Base-by-base conservation (phyloP, 306 rosid genomes). In the Malus sieversii region DNA sequence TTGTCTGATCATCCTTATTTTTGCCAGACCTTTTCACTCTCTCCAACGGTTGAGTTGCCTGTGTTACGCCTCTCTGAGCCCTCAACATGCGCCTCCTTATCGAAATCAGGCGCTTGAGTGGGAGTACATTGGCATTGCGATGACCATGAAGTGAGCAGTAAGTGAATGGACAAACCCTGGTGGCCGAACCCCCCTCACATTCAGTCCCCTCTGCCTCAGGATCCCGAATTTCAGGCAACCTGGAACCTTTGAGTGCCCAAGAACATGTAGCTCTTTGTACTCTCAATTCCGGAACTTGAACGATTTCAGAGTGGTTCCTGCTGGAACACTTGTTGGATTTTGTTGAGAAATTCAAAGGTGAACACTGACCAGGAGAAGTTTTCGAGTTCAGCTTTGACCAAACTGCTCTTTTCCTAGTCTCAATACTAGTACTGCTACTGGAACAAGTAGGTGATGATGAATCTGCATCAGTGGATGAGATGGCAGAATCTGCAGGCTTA, bases 111-210 rank as follows among this genome's bases (percentile, higher is more conserved):
- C 89, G 91, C 85, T 85, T 87, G 79, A 92, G 76, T 1, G 96
- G 89, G 79, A 93, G 93, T 62, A 71, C 57, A 78, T 66, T 79
- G 48, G 68, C 75, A 7, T 80, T 93, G 66, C 73, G 90, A 81
- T 87, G 96, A 10, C 97, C 93, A 64, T 95, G 99, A 71, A 95
- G 97, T 25, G 97, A 95, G 81, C 97, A 95, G 30, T 90, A 92
- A 60, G 84, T 79, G 71, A 88, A 95, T 8, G 89, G 82, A 82
- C 99, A 95, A 78, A 89, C 86, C 82, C 83, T 90, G 60, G 20
- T 40, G 13, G 66, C 63, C 18, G 82, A 68, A 62, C 38, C 66
- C 51, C 70, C 85, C 73, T 84, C 88, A 61, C 84, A 83, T 68
- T 71, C 88, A 82, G 63, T 74, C 72, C 75, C 96, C 27, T 83